Evolutionary conservation across 225 moss, liverwort and hornwort genomes (phyloP).

Genomic region (Antitrichia curtipendula): DNA sequence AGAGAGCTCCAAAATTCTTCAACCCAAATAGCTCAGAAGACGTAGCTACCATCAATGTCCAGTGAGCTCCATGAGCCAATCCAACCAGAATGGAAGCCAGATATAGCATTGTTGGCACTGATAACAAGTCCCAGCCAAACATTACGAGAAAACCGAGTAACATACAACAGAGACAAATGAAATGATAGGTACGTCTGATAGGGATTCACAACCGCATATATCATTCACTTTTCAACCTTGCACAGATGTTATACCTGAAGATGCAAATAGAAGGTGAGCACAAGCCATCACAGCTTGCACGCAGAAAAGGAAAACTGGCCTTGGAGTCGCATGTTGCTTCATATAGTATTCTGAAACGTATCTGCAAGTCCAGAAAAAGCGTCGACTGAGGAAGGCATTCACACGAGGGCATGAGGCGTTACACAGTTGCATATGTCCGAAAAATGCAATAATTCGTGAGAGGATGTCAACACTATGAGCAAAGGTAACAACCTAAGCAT

Average conservation of each 20-base stretch:
- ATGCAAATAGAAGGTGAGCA: slow-evolving; percentile 85
- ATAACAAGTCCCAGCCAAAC: slow-evolving; percentile 2
- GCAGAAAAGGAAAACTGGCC: slow-evolving; percentile 75
- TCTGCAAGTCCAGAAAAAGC: slow-evolving; percentile 15
- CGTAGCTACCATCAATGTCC: slow-evolving; percentile 97
- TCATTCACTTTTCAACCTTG: background rate
- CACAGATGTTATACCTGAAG: slow-evolving; percentile 45
- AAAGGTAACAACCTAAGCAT: background rate
- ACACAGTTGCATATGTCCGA: background rate
- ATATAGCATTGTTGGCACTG: slow-evolving; percentile 89
- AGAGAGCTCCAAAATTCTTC: slow-evolving; percentile 82
- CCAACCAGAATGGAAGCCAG: slow-evolving; percentile 87
- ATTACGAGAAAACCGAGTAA: background rate
- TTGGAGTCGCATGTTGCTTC: slow-evolving; percentile 82
- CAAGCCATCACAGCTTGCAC: slow-evolving; percentile 88
- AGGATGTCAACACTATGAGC: background rate
- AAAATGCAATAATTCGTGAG: background rate
- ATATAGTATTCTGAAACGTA: slow-evolving; percentile 87
- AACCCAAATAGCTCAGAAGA: slow-evolving; percentile 88
- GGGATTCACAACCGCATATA: background rate
- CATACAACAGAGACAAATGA: background rate
- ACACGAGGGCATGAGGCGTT: background rate
- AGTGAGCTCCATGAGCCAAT: slow-evolving; percentile 94
- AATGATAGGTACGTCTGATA: background rate
- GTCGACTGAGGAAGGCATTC: background rate